Evolutionary conservation across 2,329 filamentous ascomycete genomes (phyloP).

Genomic region (Microdochium bolleyi): DNA sequence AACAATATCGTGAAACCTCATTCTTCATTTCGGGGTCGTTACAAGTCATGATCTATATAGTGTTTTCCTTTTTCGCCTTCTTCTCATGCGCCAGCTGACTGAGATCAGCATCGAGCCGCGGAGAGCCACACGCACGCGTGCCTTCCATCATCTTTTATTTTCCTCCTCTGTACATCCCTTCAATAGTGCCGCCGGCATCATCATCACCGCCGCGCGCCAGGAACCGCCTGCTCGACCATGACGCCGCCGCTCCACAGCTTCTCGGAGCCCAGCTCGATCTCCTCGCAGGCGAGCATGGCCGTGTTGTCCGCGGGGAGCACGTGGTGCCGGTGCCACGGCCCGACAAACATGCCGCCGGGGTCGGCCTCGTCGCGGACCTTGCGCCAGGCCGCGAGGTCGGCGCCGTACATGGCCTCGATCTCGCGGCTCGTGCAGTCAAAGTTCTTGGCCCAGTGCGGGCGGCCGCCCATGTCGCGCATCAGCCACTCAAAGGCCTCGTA

Average conservation of each 20-base stretch:
- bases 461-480: conserved; percentile 76
- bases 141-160: no score
- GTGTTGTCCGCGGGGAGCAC: conserved; percentile 35
- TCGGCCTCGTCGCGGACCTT: conserved; percentile 63
- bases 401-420: conserved; percentile 61
- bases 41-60: no score
- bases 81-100: no score
- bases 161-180: no score
- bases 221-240: background rate
- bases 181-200: background rate
- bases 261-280: conserved; percentile 12
- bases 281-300: conserved; percentile 16
- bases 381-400: conserved; percentile 59
- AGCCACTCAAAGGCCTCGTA: conserved; percentile 88
- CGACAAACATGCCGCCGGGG: conserved; percentile 79
- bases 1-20: no score
- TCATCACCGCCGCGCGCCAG: background rate
- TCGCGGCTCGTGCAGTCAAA: conserved; percentile 57
- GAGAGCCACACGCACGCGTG: no score
- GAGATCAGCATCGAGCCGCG: no score
- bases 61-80: no score
- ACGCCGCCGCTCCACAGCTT: conserved; percentile 5
- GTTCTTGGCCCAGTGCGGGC: conserved; percentile 92
- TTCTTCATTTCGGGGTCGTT: no score
- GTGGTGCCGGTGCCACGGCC: conserved; percentile 77